Conservation (phyloP, 352 stramenopile genomes). For the Globisporangium rhizosaccharum region DNA sequence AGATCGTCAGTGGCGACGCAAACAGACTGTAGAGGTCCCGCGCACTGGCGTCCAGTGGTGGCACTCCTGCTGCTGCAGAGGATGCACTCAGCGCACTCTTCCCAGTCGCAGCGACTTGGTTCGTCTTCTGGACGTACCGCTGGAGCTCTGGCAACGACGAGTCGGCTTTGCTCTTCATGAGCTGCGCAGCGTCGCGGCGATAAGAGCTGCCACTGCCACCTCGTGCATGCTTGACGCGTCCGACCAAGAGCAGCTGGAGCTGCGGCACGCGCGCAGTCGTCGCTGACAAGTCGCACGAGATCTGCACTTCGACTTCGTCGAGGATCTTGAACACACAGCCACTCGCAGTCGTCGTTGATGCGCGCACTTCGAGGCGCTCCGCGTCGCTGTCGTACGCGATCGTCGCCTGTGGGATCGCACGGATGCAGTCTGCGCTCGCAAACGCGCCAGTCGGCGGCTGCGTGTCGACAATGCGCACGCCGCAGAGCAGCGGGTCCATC, state of each 20-base stretch:
- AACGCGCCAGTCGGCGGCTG: slow-evolving; percentile 56
- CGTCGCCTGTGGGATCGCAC: slow-evolving; percentile 50
- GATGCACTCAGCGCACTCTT: background rate
- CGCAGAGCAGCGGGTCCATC: slow-evolving; percentile 66
- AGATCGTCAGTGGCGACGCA: slow-evolving; percentile 18
- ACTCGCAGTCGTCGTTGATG: slow-evolving; percentile 7
- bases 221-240: slow-evolving; percentile 29
- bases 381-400: slow-evolving; percentile 23
- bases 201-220: slow-evolving; percentile 18
- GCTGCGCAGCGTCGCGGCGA: slow-evolving; percentile 12
- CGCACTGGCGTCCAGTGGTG: background rate
- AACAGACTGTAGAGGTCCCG: slow-evolving; percentile 39
- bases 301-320: slow-evolving; percentile 73
- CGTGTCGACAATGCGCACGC: slow-evolving; percentile 62
- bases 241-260: slow-evolving; percentile 65
- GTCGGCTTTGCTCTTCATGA: slow-evolving; percentile 27
- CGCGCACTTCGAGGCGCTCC: slow-evolving; percentile 26
- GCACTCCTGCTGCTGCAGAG: background rate
- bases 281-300: slow-evolving; percentile 68
- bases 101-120: slow-evolving; percentile 9
- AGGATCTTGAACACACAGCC: slow-evolving; percentile 56
- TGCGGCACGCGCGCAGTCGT: slow-evolving; percentile 71
- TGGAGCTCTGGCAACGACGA: slow-evolving; percentile 54
- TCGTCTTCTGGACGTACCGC: slow-evolving; percentile 58
- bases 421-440: slow-evolving; percentile 48